Base-by-base conservation (phyloP, 1,284 basidiomycete species). In the Boletus semigastroideus region DNA sequence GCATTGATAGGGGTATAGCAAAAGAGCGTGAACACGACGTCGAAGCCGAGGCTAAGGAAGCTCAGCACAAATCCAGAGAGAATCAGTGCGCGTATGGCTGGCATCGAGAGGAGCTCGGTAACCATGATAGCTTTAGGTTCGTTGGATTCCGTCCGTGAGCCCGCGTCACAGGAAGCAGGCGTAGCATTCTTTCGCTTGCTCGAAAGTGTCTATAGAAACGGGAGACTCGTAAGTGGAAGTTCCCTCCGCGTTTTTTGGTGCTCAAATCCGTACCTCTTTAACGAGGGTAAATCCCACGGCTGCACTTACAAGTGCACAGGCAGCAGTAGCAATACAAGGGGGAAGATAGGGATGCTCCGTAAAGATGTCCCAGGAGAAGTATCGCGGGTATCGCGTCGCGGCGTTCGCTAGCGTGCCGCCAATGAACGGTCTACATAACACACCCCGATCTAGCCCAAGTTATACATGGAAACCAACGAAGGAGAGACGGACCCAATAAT, bases 361-460 rank as follows among this genome's bases (percentile, higher is more conserved):
- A 38, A 65, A 65, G n/a, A 59, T 0, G 4, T 1, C 3, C 59
- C 53, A 65, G 4, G 51, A 52, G 22, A 61, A 54, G 46, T 61
- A 51, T 1, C 40, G 31, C 1, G 61, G 61, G 34, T 59, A 62
- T 19, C 49, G 51, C 8, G 41, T 52, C 11, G 53, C 61, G 28
- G 53, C 59, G 10, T 65, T 64, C 28, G 41, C 56, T 16, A 62
- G 45, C 4, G 45, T 49, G 16, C 63, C 63, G 4, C 63, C 61
- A n/a, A 65, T 54, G 17, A 62, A 37, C 5, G 63, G 53, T 12
- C 61, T 62, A 34, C 10, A 42, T 30, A 14, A 42, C 17, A 14
- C 16, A 5, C 10, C 17, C 1, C 3, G n/a, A 6, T 38, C 31
- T 36, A 46, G n/a, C 27, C 25, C 8, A 7, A 39, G 5, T 22